A percentile compares a stretch with the other conserved stretches of the same genome.
Conservation (phyloP, 805 yeast species). For the Jamesozyma lodderae region DNA sequence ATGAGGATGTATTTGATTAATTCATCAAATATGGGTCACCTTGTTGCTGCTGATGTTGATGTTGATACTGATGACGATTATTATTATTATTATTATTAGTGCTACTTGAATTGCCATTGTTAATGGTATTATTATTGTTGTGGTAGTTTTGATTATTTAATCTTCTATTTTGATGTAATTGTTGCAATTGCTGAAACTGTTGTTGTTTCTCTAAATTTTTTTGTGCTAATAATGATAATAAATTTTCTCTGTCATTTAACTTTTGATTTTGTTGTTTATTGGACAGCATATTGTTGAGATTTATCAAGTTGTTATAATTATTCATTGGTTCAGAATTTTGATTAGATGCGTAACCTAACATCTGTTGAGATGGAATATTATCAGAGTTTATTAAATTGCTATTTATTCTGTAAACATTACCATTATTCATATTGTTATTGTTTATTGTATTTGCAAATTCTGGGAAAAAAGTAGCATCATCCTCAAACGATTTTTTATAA, state of each 20-base stretch:
- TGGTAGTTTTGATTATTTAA: constrained; percentile 6
- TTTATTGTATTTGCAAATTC: constrained; percentile 7
- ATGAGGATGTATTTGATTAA: background rate
- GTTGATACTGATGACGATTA: constrained; percentile 5
- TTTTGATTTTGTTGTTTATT: constrained; percentile 3
- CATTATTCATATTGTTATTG: constrained; percentile 1
- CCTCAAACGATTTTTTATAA: constrained; percentile 23
- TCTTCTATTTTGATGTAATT: constrained; percentile 6
- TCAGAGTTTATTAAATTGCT: constrained; percentile 1
- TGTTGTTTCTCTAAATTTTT: constrained; percentile 18
- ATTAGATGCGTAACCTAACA: background rate
- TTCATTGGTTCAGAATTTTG: constrained; percentile 2
- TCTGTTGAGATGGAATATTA: constrained; percentile 1
- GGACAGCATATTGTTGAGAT: constrained; percentile 6
- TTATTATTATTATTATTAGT: constrained; percentile 4
- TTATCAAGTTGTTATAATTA: constrained; percentile 1
- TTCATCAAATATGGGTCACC: constrained; percentile 17
- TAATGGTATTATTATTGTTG: background rate
- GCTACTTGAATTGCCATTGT: background rate
- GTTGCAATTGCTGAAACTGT: constrained; percentile 10
- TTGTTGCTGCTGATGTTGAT: constrained; percentile 8
- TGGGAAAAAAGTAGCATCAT: constrained; percentile 24
- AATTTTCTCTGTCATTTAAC: constrained; percentile 12
- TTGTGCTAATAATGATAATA: constrained; percentile 14
- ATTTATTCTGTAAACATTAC: background rate